A percentile compares a stretch with the other conserved stretches of the same genome.
phyloP scores from a whole-genome alignment of 176 grass and related monocot genomes.

The Lolium multiflorum region DNA sequence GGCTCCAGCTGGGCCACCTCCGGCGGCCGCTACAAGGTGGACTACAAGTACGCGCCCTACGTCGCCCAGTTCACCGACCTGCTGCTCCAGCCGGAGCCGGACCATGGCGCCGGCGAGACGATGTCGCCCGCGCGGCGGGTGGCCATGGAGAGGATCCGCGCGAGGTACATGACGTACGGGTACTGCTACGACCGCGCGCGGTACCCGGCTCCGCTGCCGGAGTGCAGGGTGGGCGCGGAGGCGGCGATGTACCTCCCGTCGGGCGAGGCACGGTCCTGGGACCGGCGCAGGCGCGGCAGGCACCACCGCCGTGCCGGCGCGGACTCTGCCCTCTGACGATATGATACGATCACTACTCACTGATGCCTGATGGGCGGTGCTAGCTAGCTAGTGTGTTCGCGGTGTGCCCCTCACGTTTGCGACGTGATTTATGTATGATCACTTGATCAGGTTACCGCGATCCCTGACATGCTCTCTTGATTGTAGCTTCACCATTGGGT shows the following conservation, averaged over 20 bases:
- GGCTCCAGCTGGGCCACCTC: slow-evolving; percentile 95
- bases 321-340: slow-evolving; percentile 32
- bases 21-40: slow-evolving; percentile 87
- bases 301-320: slow-evolving; percentile 43
- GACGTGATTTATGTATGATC: background rate
- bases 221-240: slow-evolving; percentile 71
- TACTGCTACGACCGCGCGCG: slow-evolving; percentile 84
- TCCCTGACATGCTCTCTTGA: background rate
- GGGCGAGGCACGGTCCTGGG: slow-evolving; percentile 48
- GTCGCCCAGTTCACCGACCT: slow-evolving; percentile 93
- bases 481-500: background rate
- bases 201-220: slow-evolving; percentile 59
- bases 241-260: slow-evolving; percentile 60
- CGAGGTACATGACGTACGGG: slow-evolving; percentile 76
- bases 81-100: slow-evolving; percentile 17
- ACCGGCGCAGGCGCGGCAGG: slow-evolving; percentile 53
- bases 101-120: background rate
- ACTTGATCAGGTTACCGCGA: background rate
- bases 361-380: background rate
- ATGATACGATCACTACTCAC: background rate
- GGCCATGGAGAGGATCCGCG: slow-evolving; percentile 69
- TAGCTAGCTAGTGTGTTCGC: background rate
- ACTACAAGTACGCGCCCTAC: slow-evolving; percentile 95
- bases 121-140: slow-evolving; percentile 43
- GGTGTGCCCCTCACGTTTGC: background rate